phyloP scores from a whole-genome alignment of 305 asterid species.

The Fraxinus platypoda region DNA sequence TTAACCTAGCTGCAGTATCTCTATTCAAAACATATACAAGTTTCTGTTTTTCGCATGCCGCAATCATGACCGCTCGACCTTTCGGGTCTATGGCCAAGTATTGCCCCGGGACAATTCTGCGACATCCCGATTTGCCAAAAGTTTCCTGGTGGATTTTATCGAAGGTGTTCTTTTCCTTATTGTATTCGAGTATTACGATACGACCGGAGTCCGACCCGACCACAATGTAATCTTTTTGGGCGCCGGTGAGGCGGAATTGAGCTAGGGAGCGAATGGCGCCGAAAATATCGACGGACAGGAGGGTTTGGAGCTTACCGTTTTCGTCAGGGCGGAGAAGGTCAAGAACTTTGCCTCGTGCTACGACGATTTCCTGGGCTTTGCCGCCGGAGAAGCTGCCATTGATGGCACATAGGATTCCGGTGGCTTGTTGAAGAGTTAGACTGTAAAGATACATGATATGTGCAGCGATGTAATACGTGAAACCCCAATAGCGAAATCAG shows the following conservation, averaged over 20 bases:
- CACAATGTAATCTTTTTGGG: slow-evolving; percentile 88
- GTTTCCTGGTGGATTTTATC: slow-evolving; percentile 94
- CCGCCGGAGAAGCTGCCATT: slow-evolving; percentile 96
- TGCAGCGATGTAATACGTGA: slow-evolving; percentile 18
- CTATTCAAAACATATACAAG: slow-evolving; percentile 95
- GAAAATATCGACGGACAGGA: slow-evolving; percentile 82
- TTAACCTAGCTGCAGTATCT: slow-evolving; percentile 92
- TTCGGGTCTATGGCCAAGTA: slow-evolving; percentile 92
- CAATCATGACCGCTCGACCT: slow-evolving; percentile 98
- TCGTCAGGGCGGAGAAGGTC: slow-evolving; percentile 97
- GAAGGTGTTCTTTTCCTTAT: slow-evolving; percentile 75
- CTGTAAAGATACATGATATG: slow-evolving; percentile 75
- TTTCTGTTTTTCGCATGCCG: slow-evolving; percentile 98
- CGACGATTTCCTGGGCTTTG: slow-evolving; percentile 78
- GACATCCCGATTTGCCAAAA: slow-evolving; percentile 94
- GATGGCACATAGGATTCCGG: slow-evolving; percentile 85
- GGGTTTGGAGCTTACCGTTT: slow-evolving; percentile 83
- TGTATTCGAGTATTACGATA: slow-evolving; percentile 79
- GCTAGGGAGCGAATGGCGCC: slow-evolving; percentile 92
- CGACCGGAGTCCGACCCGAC: slow-evolving; percentile 98
- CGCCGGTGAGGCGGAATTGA: slow-evolving; percentile 93
- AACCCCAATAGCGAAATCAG: slow-evolving; percentile 29
- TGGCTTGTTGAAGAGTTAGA: slow-evolving; percentile 82
- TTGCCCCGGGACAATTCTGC: slow-evolving; percentile 96
- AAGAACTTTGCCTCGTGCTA: slow-evolving; percentile 91